A percentile compares a stretch with the other conserved stretches of the same genome.
phyloP scores from a whole-genome alignment of 306 rosid species.

The Vicia sativa region DNA sequence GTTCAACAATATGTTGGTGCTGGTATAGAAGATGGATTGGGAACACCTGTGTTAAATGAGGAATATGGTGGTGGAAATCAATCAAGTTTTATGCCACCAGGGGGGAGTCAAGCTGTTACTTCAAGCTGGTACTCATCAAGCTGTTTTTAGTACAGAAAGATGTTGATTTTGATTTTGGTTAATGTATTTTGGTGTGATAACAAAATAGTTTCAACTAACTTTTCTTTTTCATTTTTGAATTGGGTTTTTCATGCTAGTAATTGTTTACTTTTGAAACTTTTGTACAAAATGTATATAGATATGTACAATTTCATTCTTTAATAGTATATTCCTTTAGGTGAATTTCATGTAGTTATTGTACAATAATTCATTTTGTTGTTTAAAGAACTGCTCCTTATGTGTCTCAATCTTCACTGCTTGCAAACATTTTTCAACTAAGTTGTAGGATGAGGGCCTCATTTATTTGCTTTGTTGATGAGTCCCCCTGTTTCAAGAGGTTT shows the following conservation, averaged over 20 bases:
- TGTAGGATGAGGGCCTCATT: too few species aligned
- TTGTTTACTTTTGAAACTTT: background rate
- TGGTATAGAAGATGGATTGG: slow-evolving; percentile 36
- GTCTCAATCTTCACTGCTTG: too few species aligned
- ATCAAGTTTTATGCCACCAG: too few species aligned
- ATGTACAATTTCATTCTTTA: background rate
- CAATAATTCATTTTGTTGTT: too few species aligned
- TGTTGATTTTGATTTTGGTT: background rate
- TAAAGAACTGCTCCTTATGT: too few species aligned
- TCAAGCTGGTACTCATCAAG: slow-evolving; percentile 37
- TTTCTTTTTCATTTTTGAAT: background rate
- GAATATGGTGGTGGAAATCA: slow-evolving; percentile 1
- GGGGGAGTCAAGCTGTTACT: background rate
- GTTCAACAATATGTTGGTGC: slow-evolving; percentile 72
- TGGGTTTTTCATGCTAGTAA: background rate
- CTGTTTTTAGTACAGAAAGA: slow-evolving; percentile 15
- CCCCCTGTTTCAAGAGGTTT: too few species aligned
- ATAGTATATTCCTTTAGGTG: background rate
- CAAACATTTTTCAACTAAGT: too few species aligned
- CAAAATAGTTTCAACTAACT: background rate
- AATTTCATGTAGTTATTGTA: too few species aligned
- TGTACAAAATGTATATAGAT: slow-evolving; percentile 16
- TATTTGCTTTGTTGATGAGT: too few species aligned
- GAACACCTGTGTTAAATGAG: slow-evolving; percentile 38
- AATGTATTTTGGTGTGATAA: background rate